Evolutionary conservation across 768 basidiomycete genomes (phyloP).

Genomic region (Tricholoma furcatifolium): DNA sequence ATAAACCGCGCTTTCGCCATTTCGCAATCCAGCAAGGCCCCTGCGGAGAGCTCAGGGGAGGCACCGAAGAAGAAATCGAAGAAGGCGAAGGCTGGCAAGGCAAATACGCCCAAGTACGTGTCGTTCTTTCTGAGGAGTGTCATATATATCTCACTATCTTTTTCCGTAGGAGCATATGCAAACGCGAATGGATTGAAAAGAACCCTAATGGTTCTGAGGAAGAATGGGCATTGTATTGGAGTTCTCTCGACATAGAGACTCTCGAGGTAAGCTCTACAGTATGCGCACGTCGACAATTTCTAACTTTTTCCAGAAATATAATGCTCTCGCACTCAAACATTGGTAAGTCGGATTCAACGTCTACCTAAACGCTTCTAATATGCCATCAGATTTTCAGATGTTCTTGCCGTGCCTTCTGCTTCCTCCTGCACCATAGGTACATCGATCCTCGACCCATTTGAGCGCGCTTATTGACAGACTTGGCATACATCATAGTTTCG

Average conservation of each 20-base stretch:
- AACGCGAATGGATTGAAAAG: not conserved
- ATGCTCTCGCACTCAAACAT: not conserved
- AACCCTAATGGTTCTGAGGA: not conserved
- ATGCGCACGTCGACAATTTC: not conserved
- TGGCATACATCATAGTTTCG: too few relatives aligned
- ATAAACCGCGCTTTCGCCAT: not conserved
- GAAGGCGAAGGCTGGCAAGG: not conserved
- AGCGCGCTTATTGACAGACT: too few relatives aligned
- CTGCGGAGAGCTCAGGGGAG: not conserved
- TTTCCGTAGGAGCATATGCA: not conserved
- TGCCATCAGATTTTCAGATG: too few relatives aligned
- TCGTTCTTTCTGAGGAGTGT: too few relatives aligned
- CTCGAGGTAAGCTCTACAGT: not conserved
- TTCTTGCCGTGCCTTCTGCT: too few relatives aligned
- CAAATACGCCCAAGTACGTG: not conserved
- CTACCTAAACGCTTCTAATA: too few relatives aligned
- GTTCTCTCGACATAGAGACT: not conserved
- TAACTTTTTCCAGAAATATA: conserved; percentile 1
- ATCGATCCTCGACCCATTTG: too few relatives aligned
- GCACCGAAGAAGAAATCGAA: not conserved
- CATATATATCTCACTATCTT: not conserved
- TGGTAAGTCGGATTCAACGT: too few relatives aligned
- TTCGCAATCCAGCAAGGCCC: not conserved
- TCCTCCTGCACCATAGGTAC: too few relatives aligned
- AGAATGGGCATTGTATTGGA: not conserved